Conservation (phyloP, 2,329 filamentous ascomycete species). For the Aspergillus sp. region DNA sequence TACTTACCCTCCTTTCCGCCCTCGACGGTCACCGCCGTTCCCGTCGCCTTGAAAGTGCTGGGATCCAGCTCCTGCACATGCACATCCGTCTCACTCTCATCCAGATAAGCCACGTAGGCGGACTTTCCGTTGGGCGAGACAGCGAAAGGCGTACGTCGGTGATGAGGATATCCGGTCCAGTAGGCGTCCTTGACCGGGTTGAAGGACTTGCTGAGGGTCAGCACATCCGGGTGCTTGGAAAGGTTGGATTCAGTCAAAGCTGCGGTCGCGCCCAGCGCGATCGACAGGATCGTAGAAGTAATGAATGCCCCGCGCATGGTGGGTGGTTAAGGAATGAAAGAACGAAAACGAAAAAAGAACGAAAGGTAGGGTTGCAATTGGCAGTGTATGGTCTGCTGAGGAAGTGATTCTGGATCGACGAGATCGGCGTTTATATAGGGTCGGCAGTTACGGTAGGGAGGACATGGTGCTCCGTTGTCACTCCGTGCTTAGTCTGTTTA, state of each 20-base stretch:
- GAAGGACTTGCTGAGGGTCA: conserved; percentile 53
- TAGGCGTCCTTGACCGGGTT: conserved; percentile 60
- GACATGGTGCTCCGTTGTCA: neutral
- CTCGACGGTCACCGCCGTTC: conserved; percentile 52
- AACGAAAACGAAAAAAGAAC: neutral
- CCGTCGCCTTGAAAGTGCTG: conserved; percentile 54
- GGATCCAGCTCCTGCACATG: conserved; percentile 59
- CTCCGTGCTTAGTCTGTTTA: neutral
- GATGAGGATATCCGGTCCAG: conserved; percentile 62
- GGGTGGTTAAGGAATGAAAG: neutral
- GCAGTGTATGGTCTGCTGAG: neutral
- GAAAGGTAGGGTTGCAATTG: neutral
- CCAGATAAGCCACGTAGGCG: conserved; percentile 62
- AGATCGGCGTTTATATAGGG: neutral
- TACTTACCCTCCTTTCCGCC: conserved; percentile 52
- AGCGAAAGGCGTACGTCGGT: conserved; percentile 63
- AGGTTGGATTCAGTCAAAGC: conserved; percentile 27
- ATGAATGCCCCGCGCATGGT: neutral
- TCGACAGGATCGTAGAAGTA: neutral
- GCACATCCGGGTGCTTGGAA: conserved; percentile 41
- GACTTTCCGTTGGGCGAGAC: conserved; percentile 60
- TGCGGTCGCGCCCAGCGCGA: conserved; percentile 22
- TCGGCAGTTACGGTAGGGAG: neutral
- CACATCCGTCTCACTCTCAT: conserved; percentile 55
- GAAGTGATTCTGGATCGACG: neutral